Evolutionary conservation across 1,284 basidiomycete genomes (phyloP), one percentile per base, ranked within the genome.

Genomic region (Leccinum pachyderme): DNA sequence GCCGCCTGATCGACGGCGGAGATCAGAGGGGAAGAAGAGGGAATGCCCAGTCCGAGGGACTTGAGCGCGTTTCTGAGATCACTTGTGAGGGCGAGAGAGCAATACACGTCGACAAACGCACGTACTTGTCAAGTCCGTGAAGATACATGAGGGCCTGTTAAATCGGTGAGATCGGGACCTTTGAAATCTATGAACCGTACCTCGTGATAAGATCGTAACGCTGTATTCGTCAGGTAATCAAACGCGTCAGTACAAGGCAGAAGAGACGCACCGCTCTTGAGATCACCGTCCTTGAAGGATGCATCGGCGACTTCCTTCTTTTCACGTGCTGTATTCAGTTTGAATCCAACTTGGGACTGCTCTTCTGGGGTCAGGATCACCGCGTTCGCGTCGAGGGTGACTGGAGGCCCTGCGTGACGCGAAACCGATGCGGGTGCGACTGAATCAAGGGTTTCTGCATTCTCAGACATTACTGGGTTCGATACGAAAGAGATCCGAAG

Each of bases 251-350:
- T 28, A 49, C 45, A 31, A 52, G 52, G 29, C 32, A 47, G 24
- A 45, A 27, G 51, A 43, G 22, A 61, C 81, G 54, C 62, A 90
- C 89, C 89, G 63, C 73, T 77, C 64, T 80, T 78, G 43, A 80
- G 53, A 59, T 89, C 79, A 15, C 84, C 86, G 8, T 71, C 68
- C 68, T 87, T 89, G 75, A 91, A 92, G 2, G 86, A 84, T 57
- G 81, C 73, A 76, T 92, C 89, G n/a, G 73, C 89, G 12, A 69
- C 71, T n/a, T 84, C 84, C 67, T 92, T 92, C 76, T 84, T 83
- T 63, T 83, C 73, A 68, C 78, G 84, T 32, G 86, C 89, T 0
- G 73, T 81, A 18, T 71, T 71, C 39, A 91, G 63, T 68, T 91
- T 90, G 37, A 71, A 63, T 53, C 77, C 59, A 11, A 72, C 60